Conservation (phyloP, 768 basidiomycete genomes). For the Cantharellus anzutake region DNA sequence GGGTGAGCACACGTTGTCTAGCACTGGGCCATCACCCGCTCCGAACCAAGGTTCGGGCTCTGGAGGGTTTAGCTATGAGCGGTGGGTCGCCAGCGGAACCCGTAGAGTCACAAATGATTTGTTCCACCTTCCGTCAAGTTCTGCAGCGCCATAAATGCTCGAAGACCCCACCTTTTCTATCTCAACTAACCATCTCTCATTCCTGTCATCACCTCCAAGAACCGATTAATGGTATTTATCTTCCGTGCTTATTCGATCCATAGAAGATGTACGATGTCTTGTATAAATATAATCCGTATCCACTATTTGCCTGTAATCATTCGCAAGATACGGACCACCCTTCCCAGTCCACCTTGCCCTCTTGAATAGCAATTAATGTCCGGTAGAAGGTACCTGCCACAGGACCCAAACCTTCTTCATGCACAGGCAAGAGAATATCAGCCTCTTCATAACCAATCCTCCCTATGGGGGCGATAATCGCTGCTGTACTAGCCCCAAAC, state of each 20-base stretch:
- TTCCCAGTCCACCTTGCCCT: conserved; percentile 22
- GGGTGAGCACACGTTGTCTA: too few relatives aligned
- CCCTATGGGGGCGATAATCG: conserved; percentile 31
- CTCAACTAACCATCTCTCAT: too few relatives aligned
- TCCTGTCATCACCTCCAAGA: too few relatives aligned
- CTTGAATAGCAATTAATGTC: conserved; percentile 44
- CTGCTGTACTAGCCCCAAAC: conserved; percentile 35
- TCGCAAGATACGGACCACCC: not conserved
- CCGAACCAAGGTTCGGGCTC: conserved; percentile 19
- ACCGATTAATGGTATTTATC: too few relatives aligned
- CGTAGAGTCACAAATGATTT: conserved; percentile 9
- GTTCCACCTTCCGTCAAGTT: not conserved
- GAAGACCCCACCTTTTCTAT: too few relatives aligned
- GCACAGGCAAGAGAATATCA: conserved; percentile 37
- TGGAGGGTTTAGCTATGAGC: conserved; percentile 25
- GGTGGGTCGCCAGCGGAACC: conserved; percentile 18
- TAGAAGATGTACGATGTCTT: too few relatives aligned
- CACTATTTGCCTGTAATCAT: too few relatives aligned
- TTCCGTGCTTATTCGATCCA: too few relatives aligned
- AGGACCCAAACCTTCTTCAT: conserved; percentile 57
- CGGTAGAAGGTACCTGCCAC: conserved; percentile 31
- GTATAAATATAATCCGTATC: too few relatives aligned
- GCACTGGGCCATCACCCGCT: conserved; percentile 6
- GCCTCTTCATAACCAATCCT: conserved; percentile 39
- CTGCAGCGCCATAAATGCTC: too few relatives aligned